Evolutionary conservation across 176 grass and related monocot species (phyloP).

Genomic region (Phyllostachys edulis): DNA sequence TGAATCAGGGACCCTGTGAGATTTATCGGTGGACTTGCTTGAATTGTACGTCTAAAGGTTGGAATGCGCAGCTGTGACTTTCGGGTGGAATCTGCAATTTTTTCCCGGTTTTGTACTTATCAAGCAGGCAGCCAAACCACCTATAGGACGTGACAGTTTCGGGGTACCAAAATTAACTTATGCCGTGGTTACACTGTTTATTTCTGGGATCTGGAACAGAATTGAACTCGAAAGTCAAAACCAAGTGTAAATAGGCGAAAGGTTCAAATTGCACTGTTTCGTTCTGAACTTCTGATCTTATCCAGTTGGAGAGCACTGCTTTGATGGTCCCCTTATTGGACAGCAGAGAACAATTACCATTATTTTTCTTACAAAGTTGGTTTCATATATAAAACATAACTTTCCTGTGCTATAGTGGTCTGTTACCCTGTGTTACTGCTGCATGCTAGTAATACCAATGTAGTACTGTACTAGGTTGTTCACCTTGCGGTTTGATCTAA

Average conservation of each 20-base stretch:
- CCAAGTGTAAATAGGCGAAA: neutral
- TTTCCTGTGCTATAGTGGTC: neutral
- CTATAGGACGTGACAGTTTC: neutral
- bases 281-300: neutral
- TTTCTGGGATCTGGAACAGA: neutral
- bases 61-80: conserved; percentile 7
- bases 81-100: neutral
- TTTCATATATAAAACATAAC: neutral
- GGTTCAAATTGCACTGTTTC: neutral
- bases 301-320: neutral
- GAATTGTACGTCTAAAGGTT: neutral
- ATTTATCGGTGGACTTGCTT: neutral
- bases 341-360: neutral
- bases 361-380: neutral
- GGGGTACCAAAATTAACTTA: neutral
- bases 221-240: neutral
- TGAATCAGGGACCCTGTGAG: neutral
- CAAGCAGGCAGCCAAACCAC: neutral
- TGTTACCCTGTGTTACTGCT: neutral
- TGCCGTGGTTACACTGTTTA: neutral
- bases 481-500: neutral
- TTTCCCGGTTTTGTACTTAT: neutral
- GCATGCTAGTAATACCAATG: neutral
- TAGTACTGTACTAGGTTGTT: neutral
- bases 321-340: too few relatives aligned